phyloP scores from a whole-genome alignment of 2,329 filamentous ascomycete genomes.

The Chaetomium sp. region DNA sequence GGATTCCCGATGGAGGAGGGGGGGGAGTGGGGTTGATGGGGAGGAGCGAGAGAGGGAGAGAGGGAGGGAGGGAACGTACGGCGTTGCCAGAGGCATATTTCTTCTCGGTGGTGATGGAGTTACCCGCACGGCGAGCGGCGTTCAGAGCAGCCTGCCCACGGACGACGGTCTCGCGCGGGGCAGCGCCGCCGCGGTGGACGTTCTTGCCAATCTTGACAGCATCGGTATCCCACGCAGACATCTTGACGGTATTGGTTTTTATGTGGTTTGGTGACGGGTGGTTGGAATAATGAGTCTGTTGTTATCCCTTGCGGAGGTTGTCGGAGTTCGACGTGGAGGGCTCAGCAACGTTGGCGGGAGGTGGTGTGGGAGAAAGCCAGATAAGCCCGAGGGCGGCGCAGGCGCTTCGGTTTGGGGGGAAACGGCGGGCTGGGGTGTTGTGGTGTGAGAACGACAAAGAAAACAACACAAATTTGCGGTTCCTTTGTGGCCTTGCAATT shows the following conservation, averaged over 20 bases:
- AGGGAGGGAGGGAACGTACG: conserved; percentile 45
- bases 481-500: not conserved
- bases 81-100: conserved; percentile 73
- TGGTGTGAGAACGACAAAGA: not conserved
- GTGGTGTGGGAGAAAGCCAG: not conserved
- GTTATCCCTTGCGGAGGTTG: not conserved
- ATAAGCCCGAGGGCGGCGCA: not conserved
- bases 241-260: conserved; percentile 44
- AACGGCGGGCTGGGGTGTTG: not conserved
- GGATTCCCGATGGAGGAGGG: not conserved
- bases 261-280: conserved; percentile 10
- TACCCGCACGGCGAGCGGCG: conserved; percentile 76
- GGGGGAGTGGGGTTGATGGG: not conserved
- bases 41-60: not conserved
- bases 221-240: conserved; percentile 69
- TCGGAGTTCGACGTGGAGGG: not conserved
- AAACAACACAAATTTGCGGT: not conserved
- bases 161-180: conserved; percentile 77
- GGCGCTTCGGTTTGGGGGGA: not conserved
- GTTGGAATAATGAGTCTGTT: conserved; percentile 6
- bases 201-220: conserved; percentile 93
- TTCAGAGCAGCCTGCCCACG: conserved; percentile 79
- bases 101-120: conserved; percentile 82
- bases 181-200: conserved; percentile 60
- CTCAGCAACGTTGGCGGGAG: not conserved